These are phyloP conservation scores for Fragaria nilgerrensis DNA, from an alignment of 306 rosid species.

Conservation along the genomic window DNA sequence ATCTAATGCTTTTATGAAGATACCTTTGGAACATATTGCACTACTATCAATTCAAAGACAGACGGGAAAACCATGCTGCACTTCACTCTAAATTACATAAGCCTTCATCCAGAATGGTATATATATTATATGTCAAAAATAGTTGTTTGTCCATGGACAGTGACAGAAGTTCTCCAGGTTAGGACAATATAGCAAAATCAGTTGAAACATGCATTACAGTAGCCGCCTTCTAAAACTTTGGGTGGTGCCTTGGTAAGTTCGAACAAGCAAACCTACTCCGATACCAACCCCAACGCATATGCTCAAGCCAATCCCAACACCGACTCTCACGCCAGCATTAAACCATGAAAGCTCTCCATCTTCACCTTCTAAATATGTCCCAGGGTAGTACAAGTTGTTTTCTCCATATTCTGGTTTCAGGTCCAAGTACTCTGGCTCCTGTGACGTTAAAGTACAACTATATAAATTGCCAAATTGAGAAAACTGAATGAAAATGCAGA, in stretches of 20 bases:
- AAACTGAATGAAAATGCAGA: background rate
- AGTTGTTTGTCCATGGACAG: slow-evolving; percentile 23
- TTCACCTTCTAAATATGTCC: slow-evolving; percentile 60
- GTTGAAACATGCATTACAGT: slow-evolving; percentile 16
- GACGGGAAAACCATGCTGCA: background rate
- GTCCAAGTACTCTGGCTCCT: slow-evolving; percentile 26
- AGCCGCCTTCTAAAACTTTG: slow-evolving; percentile 54
- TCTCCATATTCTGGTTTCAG: slow-evolving; percentile 48
- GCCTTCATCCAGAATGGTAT: background rate
- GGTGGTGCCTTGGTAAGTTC: slow-evolving; percentile 79
- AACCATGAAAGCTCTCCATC: slow-evolving; percentile 89
- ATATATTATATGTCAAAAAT: slow-evolving; percentile 5
- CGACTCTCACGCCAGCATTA: slow-evolving; percentile 75
- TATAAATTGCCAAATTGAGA: background rate
- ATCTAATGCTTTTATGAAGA: background rate
- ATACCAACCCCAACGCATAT: slow-evolving; percentile 79
- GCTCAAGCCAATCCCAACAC: slow-evolving; percentile 81
- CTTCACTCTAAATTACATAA: background rate
- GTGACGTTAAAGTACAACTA: background rate
- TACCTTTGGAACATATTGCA: background rate
- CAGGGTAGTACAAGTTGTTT: slow-evolving; percentile 35
- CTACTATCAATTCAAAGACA: background rate
- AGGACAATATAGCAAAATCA: slow-evolving; percentile 5
- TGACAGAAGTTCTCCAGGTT: slow-evolving; percentile 15
- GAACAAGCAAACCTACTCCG: slow-evolving; percentile 71